These are phyloP conservation scores for Anaeromyces robustus DNA, from an alignment of 192 early-diverging fungal species.

Conservation along the genomic window DNA sequence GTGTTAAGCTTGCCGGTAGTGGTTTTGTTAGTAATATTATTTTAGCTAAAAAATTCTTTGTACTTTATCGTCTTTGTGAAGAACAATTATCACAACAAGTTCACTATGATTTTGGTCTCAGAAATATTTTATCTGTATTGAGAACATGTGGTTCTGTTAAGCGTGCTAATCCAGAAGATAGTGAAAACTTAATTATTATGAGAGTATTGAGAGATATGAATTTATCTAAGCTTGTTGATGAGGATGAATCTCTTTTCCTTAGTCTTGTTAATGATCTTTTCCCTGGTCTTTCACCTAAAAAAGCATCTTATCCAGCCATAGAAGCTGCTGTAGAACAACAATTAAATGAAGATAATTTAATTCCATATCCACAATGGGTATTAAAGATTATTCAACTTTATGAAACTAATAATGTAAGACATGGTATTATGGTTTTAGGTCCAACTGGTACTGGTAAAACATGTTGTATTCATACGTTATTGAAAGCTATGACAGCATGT, in stretches of 20 bases:
- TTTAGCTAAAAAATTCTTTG: constrained; percentile 50
- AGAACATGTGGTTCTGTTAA: constrained; percentile 45
- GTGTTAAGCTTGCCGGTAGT: constrained; percentile 46
- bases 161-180: constrained; percentile 38
- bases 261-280: constrained; percentile 44
- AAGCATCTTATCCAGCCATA: constrained; percentile 32
- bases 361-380: constrained; percentile 47
- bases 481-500: constrained; percentile 44
- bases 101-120: constrained; percentile 47
- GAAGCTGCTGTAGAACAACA: constrained; percentile 45
- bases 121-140: constrained; percentile 48
- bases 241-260: constrained; percentile 44
- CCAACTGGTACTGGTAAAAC: constrained; percentile 48
- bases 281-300: constrained; percentile 40
- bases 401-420: constrained; percentile 38
- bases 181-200: constrained; percentile 48
- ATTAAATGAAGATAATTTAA: constrained; percentile 33
- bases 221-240: constrained; percentile 47
- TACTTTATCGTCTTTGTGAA: constrained; percentile 44
- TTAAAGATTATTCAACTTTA: constrained; percentile 49
- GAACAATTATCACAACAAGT: constrained; percentile 51
- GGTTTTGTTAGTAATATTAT: constrained; percentile 51
- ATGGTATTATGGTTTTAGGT: constrained; percentile 51
- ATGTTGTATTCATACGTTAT: constrained; percentile 35
- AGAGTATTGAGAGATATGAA: constrained; percentile 50